These are phyloP conservation scores for Samsoniella hepiali DNA, from an alignment of 2,329 filamentous ascomycete genomes.

Conservation along the genomic window DNA sequence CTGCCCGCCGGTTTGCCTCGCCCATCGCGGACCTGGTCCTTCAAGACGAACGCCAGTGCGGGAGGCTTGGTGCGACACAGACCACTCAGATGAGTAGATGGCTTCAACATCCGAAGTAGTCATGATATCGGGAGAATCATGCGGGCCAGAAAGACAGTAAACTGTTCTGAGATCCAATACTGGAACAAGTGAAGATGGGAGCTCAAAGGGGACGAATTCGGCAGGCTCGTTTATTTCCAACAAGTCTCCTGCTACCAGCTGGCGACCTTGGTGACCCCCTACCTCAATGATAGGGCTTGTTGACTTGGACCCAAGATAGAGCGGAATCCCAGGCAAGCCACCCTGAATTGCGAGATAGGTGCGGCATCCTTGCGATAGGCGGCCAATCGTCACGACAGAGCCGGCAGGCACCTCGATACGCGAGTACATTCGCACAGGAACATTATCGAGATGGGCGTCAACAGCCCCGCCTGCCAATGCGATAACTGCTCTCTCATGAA, in stretches of 20 bases:
- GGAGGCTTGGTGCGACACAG: constrained; percentile 58
- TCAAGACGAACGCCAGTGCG: constrained; percentile 58
- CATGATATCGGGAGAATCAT: constrained; percentile 31
- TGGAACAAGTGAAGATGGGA: constrained; percentile 18
- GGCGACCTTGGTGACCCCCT: constrained; percentile 58
- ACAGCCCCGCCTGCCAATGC: constrained; percentile 56
- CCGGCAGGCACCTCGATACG: constrained; percentile 48
- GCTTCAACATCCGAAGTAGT: constrained; percentile 50
- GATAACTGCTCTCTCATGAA: constrained; percentile 51
- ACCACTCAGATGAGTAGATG: constrained; percentile 57
- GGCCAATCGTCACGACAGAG: constrained; percentile 49
- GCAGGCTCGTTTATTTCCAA: constrained; percentile 37
- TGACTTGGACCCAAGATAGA: constrained; percentile 57
- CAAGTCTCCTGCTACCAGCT: constrained; percentile 51
- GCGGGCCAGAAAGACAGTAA: constrained; percentile 32
- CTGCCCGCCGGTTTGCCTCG: constrained; percentile 57
- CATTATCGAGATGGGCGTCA: constrained; percentile 48
- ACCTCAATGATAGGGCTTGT: constrained; percentile 56
- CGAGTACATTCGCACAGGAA: constrained; percentile 52
- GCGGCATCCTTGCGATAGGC: constrained; percentile 50
- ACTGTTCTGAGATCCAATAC: constrained; percentile 20
- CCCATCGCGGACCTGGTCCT: constrained; percentile 57
- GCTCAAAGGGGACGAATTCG: constrained; percentile 1
- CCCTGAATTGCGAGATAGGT: constrained; percentile 54
- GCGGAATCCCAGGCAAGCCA: constrained; percentile 42